A percentile compares a stretch with the other conserved stretches of the same genome.
These are phyloP conservation scores for Colletotrichum sp. DNA, from an alignment of 2,329 filamentous ascomycete genomes.

Conservation along the genomic window DNA sequence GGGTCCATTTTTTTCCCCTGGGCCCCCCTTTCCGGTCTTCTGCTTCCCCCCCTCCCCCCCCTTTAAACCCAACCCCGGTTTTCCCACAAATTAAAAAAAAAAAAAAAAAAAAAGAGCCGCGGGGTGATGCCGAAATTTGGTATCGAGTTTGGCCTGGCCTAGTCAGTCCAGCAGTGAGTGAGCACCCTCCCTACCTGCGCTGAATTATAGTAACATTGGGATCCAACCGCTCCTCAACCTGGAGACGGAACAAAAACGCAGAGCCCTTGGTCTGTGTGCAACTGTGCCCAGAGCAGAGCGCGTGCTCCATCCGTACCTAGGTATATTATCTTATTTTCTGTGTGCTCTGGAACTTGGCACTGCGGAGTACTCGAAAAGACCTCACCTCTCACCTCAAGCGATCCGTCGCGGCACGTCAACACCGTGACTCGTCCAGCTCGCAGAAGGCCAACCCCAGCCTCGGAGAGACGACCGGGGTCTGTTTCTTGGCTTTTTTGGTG, in stretches of 20 bases:
- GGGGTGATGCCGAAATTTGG: not conserved
- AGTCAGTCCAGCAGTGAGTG: not conserved
- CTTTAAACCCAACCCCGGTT: too few species aligned
- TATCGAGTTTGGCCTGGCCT: not conserved
- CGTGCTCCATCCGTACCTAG: not conserved
- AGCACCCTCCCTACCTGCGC: not conserved
- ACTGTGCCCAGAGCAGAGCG: not conserved
- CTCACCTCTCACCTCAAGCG: not conserved
- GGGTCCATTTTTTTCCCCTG: too few species aligned
- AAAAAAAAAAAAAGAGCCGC: not conserved
- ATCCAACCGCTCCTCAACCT: not conserved
- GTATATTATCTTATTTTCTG: not conserved
- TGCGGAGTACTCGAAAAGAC: not conserved
- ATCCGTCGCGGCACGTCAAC: not conserved
- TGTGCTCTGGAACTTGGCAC: not conserved
- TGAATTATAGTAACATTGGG: not conserved
- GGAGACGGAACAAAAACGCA: not conserved
- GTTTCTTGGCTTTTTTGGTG: not conserved
- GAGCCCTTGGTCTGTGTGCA: not conserved
- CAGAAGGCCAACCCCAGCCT: not conserved
- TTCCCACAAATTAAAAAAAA: too few species aligned
- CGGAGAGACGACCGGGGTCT: not conserved
- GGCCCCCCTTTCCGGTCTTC: too few species aligned
- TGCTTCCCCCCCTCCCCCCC: too few species aligned
- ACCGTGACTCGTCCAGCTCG: not conserved